Evolutionary conservation across 768 basidiomycete genomes (phyloP), one percentile per base, ranked within the genome.

Genomic region (Hericium coralloides): DNA sequence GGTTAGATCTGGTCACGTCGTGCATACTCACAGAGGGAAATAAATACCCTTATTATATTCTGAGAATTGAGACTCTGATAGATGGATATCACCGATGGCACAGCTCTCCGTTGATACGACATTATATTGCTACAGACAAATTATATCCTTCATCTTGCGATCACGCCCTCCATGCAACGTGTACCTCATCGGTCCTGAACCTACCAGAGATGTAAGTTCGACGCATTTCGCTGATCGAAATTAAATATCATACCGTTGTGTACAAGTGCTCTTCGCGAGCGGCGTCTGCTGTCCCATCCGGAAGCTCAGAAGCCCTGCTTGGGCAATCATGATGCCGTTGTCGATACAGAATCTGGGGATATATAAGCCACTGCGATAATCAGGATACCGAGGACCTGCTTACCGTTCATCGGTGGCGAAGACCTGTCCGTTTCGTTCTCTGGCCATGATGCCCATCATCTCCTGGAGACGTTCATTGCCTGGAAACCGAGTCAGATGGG

Each of bases 321-420:
- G 97, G 2, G 97, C 95, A 55, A 99, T 98, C 97, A 99, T 99
- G 63, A 98, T 95, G 1, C 97, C 97, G 63, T 99, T 99, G 69
- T 99, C 97, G 59, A 99, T 98, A 71, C 97, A 98, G 71, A 95
- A 98, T 55, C 95, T 53, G 39, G 12, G 23, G 38, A 17, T 18
- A 26, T 7, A 31, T 38, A 54, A 48, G 23, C 51, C 25, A 50
- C 15, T 38, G 38, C 22, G 18, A 51, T 25, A 12, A 31, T 38
- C 15, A 22, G 56, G 14, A 52, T 53, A 9, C 18, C 36, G 8
- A 54, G 37, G 12, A 48, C 41, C 38, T 7, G 60, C 79, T 53
- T 63, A 90, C 95, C 94, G 78, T 70, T 98, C 95, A 68, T 99
- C 95, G 0, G 91, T 98, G 4, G 95, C 94, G 67, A 97, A 98